A percentile compares a stretch with the other conserved stretches of the same genome.
These are phyloP conservation scores for Ganoderma boninense DNA, from an alignment of 1,284 basidiomycete species.

Conservation along the genomic window DNA sequence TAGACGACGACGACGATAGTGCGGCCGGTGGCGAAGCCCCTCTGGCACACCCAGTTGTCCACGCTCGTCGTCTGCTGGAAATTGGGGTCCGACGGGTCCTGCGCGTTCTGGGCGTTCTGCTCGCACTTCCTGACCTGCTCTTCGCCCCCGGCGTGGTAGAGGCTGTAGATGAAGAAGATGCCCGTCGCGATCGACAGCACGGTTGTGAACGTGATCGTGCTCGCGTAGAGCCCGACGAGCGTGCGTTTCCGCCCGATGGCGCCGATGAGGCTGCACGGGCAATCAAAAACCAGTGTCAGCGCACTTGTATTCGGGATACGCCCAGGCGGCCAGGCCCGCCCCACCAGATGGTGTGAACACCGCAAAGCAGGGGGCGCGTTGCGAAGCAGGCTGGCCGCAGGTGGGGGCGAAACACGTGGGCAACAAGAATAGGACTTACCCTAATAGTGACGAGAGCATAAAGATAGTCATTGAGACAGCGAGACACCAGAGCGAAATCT, in stretches of 20 bases:
- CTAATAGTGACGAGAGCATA: constrained; percentile 56
- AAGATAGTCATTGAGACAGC: constrained; percentile 57
- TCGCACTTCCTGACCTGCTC: constrained; percentile 29
- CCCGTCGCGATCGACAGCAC: constrained; percentile 57
- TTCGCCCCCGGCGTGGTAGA: constrained; percentile 38
- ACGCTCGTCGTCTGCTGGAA: constrained; percentile 9
- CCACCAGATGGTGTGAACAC: background rate
- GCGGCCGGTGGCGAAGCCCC: constrained; percentile 40
- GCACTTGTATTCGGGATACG: background rate
- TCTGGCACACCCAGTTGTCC: constrained; percentile 41
- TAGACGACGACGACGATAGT: constrained; percentile 38
- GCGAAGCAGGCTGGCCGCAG: background rate
- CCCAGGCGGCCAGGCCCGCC: background rate
- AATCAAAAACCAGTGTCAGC: constrained; percentile 2
- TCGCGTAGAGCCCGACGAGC: constrained; percentile 56
- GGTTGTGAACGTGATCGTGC: constrained; percentile 55
- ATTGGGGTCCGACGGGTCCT: constrained; percentile 21
- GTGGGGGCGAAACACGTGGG: background rate
- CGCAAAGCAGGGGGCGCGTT: background rate
- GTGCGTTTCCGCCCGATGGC: constrained; percentile 50
- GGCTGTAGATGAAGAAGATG: constrained; percentile 48
- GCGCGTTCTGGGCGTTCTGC: constrained; percentile 27
- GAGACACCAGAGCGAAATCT: constrained; percentile 55
- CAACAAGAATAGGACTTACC: constrained; percentile 45
- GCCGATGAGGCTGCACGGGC: constrained; percentile 53